Evolutionary conservation across 202 grass and related monocot genomes (phyloP), one percentile per base, ranked within the genome.

Genomic region (Digitaria exilis): DNA sequence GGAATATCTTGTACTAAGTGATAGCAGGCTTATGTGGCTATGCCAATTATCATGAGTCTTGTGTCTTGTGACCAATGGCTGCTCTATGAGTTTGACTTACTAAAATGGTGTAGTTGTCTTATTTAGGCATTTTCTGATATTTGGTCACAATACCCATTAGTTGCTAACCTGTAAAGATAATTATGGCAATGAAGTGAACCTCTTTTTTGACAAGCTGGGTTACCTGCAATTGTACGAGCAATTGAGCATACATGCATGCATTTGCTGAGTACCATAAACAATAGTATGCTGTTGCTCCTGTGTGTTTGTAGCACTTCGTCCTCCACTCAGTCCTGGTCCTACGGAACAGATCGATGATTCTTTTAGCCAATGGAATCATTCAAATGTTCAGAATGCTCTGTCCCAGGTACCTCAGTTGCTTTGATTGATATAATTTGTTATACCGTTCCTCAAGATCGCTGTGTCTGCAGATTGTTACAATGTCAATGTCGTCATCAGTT

Each of bases 311-410:
- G 92, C 90, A 45, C 90, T 98, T 91, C 88, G 92, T 69, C 95
- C 95, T 87, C 87, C 95, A 75, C 48, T 91, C 54, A 88, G 65
- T 75, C 24, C 74, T 82, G 82, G 83, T 66, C 71, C 84, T 74
- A 21, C 37, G 5, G 90, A 93, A 63, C 95, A 93, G 81, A 87
- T 95, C 75, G 92, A 98, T 88, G 95, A 93, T 82, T 88, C 57
- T 84, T 93, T 98, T 86, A 84, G 68, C 48, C 95, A 91, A 80
- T 98, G 95, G 95, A 95, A 65, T 61, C 88, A 98, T 77, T 68
- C 90, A 86, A 86, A 91, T 48, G 85, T 91, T 85, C 90, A 91
- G 32, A 88, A 84, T 65, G 92, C 95, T 86, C 87, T 98, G 72
- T 98, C 90, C 71, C 92, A 95, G 95, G 95, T 98, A 82, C 43